Evolutionary conservation across 805 yeast genomes (phyloP), one percentile per base, ranked within the genome.

Genomic region (Suhomyces emberorum): DNA sequence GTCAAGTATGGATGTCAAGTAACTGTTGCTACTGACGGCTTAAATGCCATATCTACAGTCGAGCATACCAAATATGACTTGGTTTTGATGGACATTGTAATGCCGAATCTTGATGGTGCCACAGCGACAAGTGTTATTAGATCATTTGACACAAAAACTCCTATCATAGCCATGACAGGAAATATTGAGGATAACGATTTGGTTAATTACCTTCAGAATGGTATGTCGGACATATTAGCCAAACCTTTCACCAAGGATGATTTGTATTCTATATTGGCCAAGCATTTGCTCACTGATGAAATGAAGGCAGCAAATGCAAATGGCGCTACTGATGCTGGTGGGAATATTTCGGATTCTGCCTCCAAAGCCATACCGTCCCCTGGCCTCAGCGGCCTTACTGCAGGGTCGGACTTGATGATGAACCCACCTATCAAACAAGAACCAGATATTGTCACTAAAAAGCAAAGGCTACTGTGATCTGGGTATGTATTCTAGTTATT

Each of bases 101-200:
- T 85, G 93, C 95, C 95, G 9, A 84, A 83, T 55, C 60, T 85
- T 48, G 88, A 87, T 65, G 88, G 96, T 51, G 88, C 89, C 15
- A 81, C 95, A 2, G 96, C 96, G 1, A 84, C 96, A 1, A 83
- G 91, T 27, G 79, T 91, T 29, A 88, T 93, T 32, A 72, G 98
- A 48, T 79, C 83, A 14, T 86, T 87, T 55, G 95, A 88, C 57
- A 77, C 78, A 15, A 75, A 74, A 36, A 87, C 96, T 0, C 98
- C 98, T 9, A 86, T 93, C 44, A 83, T 93, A 47, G 95, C 95
- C 20, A 87, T 87, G 95, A 87, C 96, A 2, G 95, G 95, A 27
- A 88, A 87, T 54, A 84, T 87, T 38, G 83, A 84, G 47, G 86
- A 83, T 45, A 79, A 82, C 47, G 95, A 88, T 58, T 68, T 88